Conservation (phyloP, 768 basidiomycete genomes). For the Epithele typhae region DNA sequence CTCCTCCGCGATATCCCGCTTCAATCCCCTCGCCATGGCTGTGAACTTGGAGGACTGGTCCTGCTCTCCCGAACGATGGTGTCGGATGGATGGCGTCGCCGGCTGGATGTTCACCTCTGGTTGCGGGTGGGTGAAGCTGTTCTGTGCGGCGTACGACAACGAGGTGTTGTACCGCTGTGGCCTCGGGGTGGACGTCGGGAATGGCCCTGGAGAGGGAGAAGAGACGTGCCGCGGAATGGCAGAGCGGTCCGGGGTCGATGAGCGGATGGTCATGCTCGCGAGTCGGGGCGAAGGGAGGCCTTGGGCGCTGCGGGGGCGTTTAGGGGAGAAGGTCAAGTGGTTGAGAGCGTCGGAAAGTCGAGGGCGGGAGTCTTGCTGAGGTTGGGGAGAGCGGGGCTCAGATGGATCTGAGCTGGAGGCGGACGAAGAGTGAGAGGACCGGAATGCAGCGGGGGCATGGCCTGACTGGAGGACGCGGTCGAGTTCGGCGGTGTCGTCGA, state of each 20-base stretch:
- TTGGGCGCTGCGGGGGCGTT: conserved; percentile 57
- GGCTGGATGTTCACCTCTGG: conserved; percentile 54
- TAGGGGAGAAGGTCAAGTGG: conserved; percentile 70
- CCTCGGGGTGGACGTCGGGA: conserved; percentile 5
- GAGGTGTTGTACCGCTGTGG: conserved; percentile 20
- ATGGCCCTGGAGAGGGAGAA: conserved; percentile 9
- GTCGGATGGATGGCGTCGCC: conserved; percentile 51
- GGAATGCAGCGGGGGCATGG: conserved; percentile 38
- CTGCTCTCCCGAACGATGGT: neutral
- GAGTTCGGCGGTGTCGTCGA: conserved; percentile 59
- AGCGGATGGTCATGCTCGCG: neutral
- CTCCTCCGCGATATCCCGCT: conserved; percentile 49
- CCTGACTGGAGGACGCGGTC: conserved; percentile 58
- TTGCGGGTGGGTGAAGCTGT: conserved; percentile 23
- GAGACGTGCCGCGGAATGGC: conserved; percentile 16
- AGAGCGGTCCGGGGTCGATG: conserved; percentile 7
- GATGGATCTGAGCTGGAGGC: conserved; percentile 40
- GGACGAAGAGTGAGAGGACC: conserved; percentile 42
- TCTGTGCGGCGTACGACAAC: conserved; percentile 19
- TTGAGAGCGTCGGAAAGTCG: conserved; percentile 69
- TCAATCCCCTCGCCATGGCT: conserved; percentile 51
- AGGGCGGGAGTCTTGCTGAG: conserved; percentile 42
- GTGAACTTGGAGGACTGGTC: conserved; percentile 49
- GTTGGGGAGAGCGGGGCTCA: conserved; percentile 39
- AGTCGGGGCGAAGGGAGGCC: conserved; percentile 11